Evolutionary conservation across 2,329 filamentous ascomycete genomes (phyloP).

Genomic region (Dactylellina cionopaga): DNA sequence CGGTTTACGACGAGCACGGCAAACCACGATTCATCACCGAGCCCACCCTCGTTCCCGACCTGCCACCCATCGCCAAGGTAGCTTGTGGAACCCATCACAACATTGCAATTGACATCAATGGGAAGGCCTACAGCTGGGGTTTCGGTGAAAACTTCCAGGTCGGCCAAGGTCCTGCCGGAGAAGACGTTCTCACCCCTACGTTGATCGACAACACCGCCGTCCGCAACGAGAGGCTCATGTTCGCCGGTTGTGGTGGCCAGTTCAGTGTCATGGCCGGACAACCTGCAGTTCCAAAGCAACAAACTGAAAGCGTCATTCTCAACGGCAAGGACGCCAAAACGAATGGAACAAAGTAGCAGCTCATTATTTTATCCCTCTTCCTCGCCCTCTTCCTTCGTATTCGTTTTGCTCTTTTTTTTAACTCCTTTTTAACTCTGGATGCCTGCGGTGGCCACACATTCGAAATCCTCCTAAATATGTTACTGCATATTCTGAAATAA

Average conservation of each 20-base stretch:
- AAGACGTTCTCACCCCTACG: slow-evolving; percentile 81
- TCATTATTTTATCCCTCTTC: not conserved
- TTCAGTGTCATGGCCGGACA: slow-evolving; percentile 73
- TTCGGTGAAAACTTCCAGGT: slow-evolving; percentile 84
- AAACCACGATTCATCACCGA: slow-evolving; percentile 76
- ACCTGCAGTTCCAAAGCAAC: slow-evolving; percentile 26
- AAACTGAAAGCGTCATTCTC: slow-evolving; percentile 25
- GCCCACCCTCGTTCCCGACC: slow-evolving; percentile 71
- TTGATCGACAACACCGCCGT: slow-evolving; percentile 86
- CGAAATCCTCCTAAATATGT: not conserved
- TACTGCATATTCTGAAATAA: too few relatives aligned
- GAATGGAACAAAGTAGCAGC: slow-evolving; percentile 27
- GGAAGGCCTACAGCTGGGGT: slow-evolving; percentile 80
- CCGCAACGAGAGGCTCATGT: slow-evolving; percentile 76
- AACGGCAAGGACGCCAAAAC: slow-evolving; percentile 36
- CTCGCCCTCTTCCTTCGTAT: not conserved
- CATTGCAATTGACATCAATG: slow-evolving; percentile 72
- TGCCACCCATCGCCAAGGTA: slow-evolving; percentile 67
- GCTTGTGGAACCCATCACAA: slow-evolving; percentile 77
- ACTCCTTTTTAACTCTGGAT: not conserved
- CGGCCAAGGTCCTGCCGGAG: slow-evolving; percentile 75
- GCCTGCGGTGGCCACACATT: not conserved
- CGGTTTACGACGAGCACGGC: slow-evolving; percentile 72
- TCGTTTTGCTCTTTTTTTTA: not conserved
- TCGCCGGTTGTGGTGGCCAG: slow-evolving; percentile 87